Percentiles rank a stretch among this genome's conserved stretches.
Conservation (phyloP, 345 rosid species). For the Salix viminalis region DNA sequence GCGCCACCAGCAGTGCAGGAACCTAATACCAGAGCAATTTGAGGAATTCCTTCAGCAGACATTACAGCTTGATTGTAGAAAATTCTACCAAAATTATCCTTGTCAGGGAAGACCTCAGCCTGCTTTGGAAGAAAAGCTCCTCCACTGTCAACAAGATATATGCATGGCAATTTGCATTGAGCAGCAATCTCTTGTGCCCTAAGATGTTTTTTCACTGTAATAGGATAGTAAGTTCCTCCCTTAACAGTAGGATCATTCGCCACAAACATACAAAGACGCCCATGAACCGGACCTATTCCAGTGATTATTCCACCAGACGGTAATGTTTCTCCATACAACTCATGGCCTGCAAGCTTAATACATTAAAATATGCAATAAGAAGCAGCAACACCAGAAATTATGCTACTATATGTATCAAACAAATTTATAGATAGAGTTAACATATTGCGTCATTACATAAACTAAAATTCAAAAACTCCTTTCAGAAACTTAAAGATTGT, state of each 20-base stretch:
- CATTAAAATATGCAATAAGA: conserved; percentile 39
- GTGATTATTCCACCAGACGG: conserved; percentile 89
- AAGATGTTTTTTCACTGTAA: conserved; percentile 92
- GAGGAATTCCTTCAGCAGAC: conserved; percentile 94
- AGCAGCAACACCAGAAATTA: conserved; percentile 11
- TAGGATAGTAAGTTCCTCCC: conserved; percentile 95
- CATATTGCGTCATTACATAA: not conserved
- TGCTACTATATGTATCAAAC: not conserved
- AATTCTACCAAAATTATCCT: conserved; percentile 89
- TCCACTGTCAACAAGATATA: conserved; percentile 93
- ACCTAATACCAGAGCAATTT: conserved; percentile 86
- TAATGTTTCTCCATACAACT: conserved; percentile 67
- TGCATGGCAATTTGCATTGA: conserved; percentile 74
- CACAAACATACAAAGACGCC: conserved; percentile 86
- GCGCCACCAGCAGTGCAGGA: conserved; percentile 98
- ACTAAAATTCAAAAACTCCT: not conserved
- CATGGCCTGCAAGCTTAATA: conserved; percentile 93
- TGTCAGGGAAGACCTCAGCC: conserved; percentile 94
- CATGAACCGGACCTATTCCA: conserved; percentile 91
- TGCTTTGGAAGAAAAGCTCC: conserved; percentile 98
- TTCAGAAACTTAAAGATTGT: not conserved
- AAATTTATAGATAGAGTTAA: not conserved
- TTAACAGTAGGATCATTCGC: conserved; percentile 97
- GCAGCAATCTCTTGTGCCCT: conserved; percentile 97
- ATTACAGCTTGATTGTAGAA: conserved; percentile 87